Conservation (phyloP, 305 asterid species). For the Fraxinus xanthoxyloides region DNA sequence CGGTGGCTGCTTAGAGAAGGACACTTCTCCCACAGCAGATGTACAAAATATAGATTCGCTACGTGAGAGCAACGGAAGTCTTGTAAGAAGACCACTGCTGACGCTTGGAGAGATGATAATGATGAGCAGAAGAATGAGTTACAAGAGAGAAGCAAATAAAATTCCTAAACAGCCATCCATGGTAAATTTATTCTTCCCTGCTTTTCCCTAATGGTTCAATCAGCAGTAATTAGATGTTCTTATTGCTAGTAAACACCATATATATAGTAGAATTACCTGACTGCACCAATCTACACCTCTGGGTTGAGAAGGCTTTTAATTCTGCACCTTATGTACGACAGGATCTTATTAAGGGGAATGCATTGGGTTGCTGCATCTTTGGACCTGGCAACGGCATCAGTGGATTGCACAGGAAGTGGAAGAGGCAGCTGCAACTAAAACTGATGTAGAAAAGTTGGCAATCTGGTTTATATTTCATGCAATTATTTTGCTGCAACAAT, state of each 20-base stretch:
- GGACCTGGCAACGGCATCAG: slow-evolving; percentile 44
- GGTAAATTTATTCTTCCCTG: slow-evolving; percentile 32
- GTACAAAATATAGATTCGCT: slow-evolving; percentile 23
- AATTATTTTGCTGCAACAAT: not conserved
- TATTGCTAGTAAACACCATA: not conserved
- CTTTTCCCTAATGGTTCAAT: slow-evolving; percentile 5
- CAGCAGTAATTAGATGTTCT: not conserved
- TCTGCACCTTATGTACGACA: no score
- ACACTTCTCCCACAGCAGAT: slow-evolving; percentile 24
- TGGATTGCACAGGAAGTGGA: slow-evolving; percentile 52
- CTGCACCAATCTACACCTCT: no score
- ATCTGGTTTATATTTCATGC: not conserved
- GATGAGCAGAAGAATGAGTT: slow-evolving; percentile 84
- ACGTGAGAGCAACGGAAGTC: slow-evolving; percentile 32
- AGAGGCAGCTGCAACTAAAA: slow-evolving; percentile 62
- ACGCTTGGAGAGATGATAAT: slow-evolving; percentile 85
- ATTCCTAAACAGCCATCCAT: slow-evolving; percentile 42
- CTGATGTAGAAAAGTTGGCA: slow-evolving; percentile 32
- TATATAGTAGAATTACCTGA: not conserved
- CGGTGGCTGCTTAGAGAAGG: slow-evolving; percentile 28
- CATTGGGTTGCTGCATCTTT: slow-evolving; percentile 49
- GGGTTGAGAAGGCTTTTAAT: no score
- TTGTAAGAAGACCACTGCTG: slow-evolving; percentile 41
- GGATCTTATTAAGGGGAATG: slow-evolving; percentile 40
- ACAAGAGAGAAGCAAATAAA: slow-evolving; percentile 46